These are phyloP conservation scores for Ensete glaucum DNA, from an alignment of 176 grass and related monocot genomes.

Conservation along the genomic window DNA sequence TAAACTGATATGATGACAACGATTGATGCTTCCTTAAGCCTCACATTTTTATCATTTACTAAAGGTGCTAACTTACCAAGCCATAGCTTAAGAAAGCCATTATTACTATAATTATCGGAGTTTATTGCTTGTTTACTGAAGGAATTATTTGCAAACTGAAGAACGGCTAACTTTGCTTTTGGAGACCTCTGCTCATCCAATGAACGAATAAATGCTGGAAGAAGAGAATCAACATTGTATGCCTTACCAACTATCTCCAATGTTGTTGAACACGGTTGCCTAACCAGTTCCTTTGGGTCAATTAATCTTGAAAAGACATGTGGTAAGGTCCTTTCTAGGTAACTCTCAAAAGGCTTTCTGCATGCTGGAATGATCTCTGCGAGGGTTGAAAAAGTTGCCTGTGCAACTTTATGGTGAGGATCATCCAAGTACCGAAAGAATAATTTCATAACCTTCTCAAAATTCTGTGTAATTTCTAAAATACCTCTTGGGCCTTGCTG, in stretches of 20 bases:
- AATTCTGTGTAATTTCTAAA: slow-evolving; percentile 85
- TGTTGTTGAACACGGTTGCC: slow-evolving; percentile 69
- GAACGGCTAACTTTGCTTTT: slow-evolving; percentile 90
- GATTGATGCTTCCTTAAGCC: slow-evolving; percentile 94
- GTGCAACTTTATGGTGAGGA: slow-evolving; percentile 97
- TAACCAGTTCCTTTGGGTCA: slow-evolving; percentile 89
- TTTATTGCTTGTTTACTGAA: slow-evolving; percentile 71
- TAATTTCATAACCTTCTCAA: slow-evolving; percentile 99
- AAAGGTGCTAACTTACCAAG: slow-evolving; percentile 87
- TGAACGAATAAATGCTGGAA: slow-evolving; percentile 83
- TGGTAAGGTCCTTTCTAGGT: slow-evolving; percentile 81
- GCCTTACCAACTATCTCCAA: slow-evolving; percentile 75
- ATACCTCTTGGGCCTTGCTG: slow-evolving; percentile 77
- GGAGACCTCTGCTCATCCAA: slow-evolving; percentile 94
- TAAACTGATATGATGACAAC: slow-evolving; percentile 94
- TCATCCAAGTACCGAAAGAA: slow-evolving; percentile 97
- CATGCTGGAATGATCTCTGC: slow-evolving; percentile 94
- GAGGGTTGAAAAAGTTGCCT: slow-evolving; percentile 74
- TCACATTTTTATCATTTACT: slow-evolving; percentile 90
- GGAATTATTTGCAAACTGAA: slow-evolving; percentile 86
- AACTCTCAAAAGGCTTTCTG: slow-evolving; percentile 85
- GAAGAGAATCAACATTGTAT: slow-evolving; percentile 88
- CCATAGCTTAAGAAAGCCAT: slow-evolving; percentile 94
- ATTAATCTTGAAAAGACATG: slow-evolving; percentile 87
- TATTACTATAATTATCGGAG: slow-evolving; percentile 86